Conservation (phyloP, 1,284 basidiomycete species). For the Cutaneotrichosporon arboriforme region DNA sequence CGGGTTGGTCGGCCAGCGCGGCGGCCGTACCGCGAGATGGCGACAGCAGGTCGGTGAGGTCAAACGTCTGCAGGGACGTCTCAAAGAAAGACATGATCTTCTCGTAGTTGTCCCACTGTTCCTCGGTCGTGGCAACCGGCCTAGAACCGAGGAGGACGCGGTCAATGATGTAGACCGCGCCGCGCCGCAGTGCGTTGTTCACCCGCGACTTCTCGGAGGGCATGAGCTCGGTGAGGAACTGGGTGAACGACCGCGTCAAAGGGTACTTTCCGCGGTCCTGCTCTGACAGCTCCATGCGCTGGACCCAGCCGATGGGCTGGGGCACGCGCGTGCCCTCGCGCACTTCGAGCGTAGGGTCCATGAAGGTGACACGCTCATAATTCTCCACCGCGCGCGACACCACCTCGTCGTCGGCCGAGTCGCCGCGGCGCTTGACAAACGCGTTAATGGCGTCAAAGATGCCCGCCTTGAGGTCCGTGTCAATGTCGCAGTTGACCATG, state of each 20-base stretch:
- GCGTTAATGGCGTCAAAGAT: slow-evolving; percentile 77
- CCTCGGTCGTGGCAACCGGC: slow-evolving; percentile 50
- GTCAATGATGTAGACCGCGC: slow-evolving; percentile 75
- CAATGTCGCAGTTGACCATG: slow-evolving; percentile 71
- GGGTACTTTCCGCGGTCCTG: slow-evolving; percentile 71
- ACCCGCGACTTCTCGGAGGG: slow-evolving; percentile 48
- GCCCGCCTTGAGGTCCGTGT: slow-evolving; percentile 83
- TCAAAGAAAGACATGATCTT: slow-evolving; percentile 80
- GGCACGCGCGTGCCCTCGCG: slow-evolving; percentile 28
- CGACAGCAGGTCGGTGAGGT: slow-evolving; percentile 54
- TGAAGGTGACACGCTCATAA: slow-evolving; percentile 68
- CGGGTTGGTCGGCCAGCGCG: slow-evolving; percentile 62
- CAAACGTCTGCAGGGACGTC: slow-evolving; percentile 71
- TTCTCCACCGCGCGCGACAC: slow-evolving; percentile 59
- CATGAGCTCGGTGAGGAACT: slow-evolving; percentile 70
- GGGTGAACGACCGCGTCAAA: slow-evolving; percentile 79
- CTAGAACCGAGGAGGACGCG: slow-evolving; percentile 60
- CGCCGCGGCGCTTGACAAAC: slow-evolving; percentile 73
- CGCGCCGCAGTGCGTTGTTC: slow-evolving; percentile 54
- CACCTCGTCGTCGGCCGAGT: slow-evolving; percentile 60
- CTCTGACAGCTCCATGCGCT: slow-evolving; percentile 68
- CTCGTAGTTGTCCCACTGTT: slow-evolving; percentile 83
- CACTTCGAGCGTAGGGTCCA: slow-evolving; percentile 35
- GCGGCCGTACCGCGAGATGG: slow-evolving; percentile 29
- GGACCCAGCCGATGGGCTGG: slow-evolving; percentile 38